A percentile compares a stretch with the other conserved stretches of the same genome.
phyloP scores from a whole-genome alignment of 208 protist genomes.

The Wallacemonas sp. region DNA sequence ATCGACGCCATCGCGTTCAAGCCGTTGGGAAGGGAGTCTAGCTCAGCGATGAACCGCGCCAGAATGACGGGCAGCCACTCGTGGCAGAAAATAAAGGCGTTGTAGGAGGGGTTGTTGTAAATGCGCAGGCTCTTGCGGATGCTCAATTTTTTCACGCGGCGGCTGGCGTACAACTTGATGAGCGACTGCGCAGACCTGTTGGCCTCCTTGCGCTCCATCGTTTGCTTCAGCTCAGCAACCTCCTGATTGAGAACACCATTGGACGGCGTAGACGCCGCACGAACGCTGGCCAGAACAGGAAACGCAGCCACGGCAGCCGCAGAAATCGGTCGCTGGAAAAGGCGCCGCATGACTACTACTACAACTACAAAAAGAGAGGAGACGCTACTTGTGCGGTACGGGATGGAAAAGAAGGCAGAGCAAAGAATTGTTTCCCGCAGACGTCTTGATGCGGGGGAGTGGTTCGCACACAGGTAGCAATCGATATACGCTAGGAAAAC shows the following conservation, averaged over 20 bases:
- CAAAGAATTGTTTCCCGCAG: too few species aligned
- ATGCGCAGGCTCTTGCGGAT: conserved; percentile 51
- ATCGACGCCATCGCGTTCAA: conserved; percentile 86
- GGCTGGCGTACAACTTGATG: conserved; percentile 61
- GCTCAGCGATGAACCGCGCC: conserved; percentile 56
- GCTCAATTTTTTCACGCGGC: conserved; percentile 52
- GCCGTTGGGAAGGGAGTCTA: conserved; percentile 83
- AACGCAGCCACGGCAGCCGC: neutral
- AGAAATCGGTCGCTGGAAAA: too few species aligned
- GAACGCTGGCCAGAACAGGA: too few species aligned
- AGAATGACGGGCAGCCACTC: conserved; percentile 82
- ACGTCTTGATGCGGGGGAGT: too few species aligned
- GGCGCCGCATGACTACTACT: too few species aligned
- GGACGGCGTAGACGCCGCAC: too few species aligned
- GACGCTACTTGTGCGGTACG: too few species aligned
- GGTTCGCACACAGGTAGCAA: too few species aligned
- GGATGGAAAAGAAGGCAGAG: too few species aligned
- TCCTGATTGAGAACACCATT: conserved; percentile 21
- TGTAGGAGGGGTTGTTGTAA: conserved; percentile 40
- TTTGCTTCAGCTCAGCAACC: conserved; percentile 37
- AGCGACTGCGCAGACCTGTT: conserved; percentile 51
- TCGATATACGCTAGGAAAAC: too few species aligned
- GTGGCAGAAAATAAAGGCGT: conserved; percentile 79
- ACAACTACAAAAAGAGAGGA: too few species aligned
- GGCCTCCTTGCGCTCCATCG: conserved; percentile 60